Evolutionary conservation across 2,329 filamentous ascomycete species (phyloP).

Genomic region (Cercospora citrullina): DNA sequence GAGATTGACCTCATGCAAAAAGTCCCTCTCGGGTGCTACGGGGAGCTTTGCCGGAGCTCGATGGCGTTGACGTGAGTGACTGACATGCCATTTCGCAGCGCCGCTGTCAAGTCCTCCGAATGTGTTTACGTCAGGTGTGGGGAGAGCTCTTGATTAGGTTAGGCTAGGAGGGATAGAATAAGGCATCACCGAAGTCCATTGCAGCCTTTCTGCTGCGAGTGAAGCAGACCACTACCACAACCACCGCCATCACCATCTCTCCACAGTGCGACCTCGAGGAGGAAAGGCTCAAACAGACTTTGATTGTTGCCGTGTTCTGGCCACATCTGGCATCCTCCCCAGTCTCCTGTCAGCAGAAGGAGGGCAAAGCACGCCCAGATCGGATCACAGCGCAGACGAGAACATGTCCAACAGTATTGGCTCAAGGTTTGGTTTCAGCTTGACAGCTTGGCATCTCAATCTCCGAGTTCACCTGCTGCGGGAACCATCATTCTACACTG

Average conservation of each 20-base stretch:
- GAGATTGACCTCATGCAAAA: conserved; percentile 21
- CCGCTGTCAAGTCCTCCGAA: background rate
- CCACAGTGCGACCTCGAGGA: background rate
- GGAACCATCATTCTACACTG: background rate
- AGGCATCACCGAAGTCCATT: background rate
- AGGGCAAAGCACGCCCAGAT: background rate
- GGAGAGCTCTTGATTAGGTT: background rate
- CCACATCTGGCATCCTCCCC: background rate
- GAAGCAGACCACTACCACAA: background rate
- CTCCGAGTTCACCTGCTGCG: background rate
- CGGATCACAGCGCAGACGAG: background rate
- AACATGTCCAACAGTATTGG: background rate
- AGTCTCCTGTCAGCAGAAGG: background rate
- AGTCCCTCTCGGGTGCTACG: background rate
- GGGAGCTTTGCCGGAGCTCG: background rate
- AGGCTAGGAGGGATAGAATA: background rate
- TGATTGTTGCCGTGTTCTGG: background rate
- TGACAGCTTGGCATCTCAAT: background rate
- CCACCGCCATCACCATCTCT: background rate
- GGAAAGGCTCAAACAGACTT: background rate
- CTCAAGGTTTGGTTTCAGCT: background rate
- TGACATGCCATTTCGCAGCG: background rate
- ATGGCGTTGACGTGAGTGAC: background rate
- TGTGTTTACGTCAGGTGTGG: background rate
- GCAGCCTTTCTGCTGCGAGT: background rate